Evolutionary conservation across 2,329 filamentous ascomycete genomes (phyloP).

Genomic region (Aquanectria penicillioides): DNA sequence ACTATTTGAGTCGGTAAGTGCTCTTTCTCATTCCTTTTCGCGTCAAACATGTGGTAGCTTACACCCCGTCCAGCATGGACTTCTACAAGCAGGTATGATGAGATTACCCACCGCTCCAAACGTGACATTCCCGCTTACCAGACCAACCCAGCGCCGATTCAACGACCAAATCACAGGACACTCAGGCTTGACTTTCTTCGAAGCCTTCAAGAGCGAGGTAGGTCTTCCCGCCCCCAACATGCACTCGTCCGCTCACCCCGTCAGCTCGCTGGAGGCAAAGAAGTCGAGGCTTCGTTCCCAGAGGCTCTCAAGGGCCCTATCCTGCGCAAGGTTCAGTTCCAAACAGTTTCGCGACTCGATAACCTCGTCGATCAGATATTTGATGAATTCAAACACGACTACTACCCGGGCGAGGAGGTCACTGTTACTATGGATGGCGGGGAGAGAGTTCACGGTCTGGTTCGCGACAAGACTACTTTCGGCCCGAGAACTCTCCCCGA

Average conservation of each 20-base stretch:
- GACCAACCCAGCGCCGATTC: constrained; percentile 74
- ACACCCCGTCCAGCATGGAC: constrained; percentile 72
- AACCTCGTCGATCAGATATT: constrained; percentile 76
- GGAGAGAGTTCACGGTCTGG: constrained; percentile 76
- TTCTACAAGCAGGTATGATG: constrained; percentile 86
- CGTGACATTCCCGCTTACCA: constrained; percentile 28
- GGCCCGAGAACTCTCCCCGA: constrained; percentile 68
- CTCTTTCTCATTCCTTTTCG: constrained; percentile 21
- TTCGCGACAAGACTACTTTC: constrained; percentile 88
- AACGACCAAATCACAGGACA: constrained; percentile 97
- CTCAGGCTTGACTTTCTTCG: constrained; percentile 90
- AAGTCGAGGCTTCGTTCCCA: constrained; percentile 92
- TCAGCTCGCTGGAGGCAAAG: constrained; percentile 81
- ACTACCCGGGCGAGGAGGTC: constrained; percentile 88
- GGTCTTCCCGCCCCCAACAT: constrained; percentile 44
- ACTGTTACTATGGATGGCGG: constrained; percentile 76
- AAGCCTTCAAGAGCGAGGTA: constrained; percentile 92
- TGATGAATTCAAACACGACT: constrained; percentile 87
- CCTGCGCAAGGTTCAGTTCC: constrained; percentile 90
- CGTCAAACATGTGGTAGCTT: constrained; percentile 18
- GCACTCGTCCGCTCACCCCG: constrained; percentile 24
- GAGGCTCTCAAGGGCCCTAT: constrained; percentile 92
- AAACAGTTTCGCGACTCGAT: constrained; percentile 88
- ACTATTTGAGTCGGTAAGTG: constrained; percentile 82
- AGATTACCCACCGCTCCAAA: constrained; percentile 9